Base-by-base conservation (phyloP, 768 basidiomycete genomes). In the Psilocybe cyanescens region DNA sequence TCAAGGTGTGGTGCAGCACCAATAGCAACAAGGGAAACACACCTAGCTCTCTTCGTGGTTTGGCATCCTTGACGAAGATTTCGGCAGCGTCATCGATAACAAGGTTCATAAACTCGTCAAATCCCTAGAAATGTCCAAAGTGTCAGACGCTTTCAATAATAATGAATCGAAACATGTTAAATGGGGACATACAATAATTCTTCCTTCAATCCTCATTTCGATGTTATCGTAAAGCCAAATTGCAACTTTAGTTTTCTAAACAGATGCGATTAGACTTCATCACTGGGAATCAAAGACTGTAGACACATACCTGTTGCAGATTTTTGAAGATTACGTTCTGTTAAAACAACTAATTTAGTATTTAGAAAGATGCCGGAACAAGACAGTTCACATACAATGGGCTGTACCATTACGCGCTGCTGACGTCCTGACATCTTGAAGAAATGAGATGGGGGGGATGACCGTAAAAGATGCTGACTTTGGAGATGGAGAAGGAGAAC, bases 101-200 rank as follows among this genome's bases (percentile, higher is more conserved):
- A 31, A 99, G 78, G 72, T 99, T 99, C 97, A 99, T 99, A 78
- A 98, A 99, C 75, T 99, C 97, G 72, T 99, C 97, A 69, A 99
- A 99, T 44, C 97, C 96, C 97, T 98, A 71, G n/a, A 44, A 62
- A 60, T 12, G 52, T 46, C 29, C 28, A 41, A 58, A 56, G 41
- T 48, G 55, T 48, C 14, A 44, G n/a, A 44, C 6, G 41, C n/a
- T n/a, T 44, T 12, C 11, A 44, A 44, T 7, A 44, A 12, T n/a
- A 44, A 49, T 28, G 29, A 31, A 57, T 14, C 50, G 29, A 46
- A 61, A 50, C 33, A 59, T 30, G 30, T 8, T 37, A 51, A 59
- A n/a, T 33, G 5, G 14, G 17, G 9, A 89, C 93, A 77, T 77
- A 98, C 97, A 79, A 94, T 90, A 76, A 99, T 97, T 77, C 85